These are phyloP conservation scores for Clarireedia hainanense DNA, from an alignment of 2,329 filamentous ascomycete genomes.

Conservation along the genomic window DNA sequence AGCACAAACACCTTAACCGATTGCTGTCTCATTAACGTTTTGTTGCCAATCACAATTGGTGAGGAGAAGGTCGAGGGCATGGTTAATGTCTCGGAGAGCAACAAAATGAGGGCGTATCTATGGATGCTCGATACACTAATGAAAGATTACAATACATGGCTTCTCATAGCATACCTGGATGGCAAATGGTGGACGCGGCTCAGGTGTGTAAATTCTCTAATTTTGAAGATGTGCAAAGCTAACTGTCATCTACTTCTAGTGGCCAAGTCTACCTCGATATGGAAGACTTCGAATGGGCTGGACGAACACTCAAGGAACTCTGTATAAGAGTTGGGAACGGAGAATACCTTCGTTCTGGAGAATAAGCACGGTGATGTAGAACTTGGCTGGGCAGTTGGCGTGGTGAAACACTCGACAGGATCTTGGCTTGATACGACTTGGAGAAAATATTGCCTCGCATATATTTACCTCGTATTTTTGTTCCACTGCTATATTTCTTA, in stretches of 20 bases:
- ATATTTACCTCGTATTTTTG: too few species aligned
- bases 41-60: slow-evolving; percentile 50
- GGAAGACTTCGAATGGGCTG: slow-evolving; percentile 69
- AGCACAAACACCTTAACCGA: slow-evolving; percentile 49
- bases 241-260: slow-evolving; percentile 34
- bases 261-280: slow-evolving; percentile 79
- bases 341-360: slow-evolving; percentile 15
- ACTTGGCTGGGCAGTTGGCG: background rate
- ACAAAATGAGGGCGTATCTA: slow-evolving; percentile 38
- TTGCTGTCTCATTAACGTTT: slow-evolving; percentile 67
- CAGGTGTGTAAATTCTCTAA: background rate
- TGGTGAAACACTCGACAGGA: background rate
- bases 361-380: background rate
- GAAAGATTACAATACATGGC: slow-evolving; percentile 60
- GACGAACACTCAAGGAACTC: slow-evolving; percentile 34
- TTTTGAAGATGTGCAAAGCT: background rate
- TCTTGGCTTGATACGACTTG: background rate
- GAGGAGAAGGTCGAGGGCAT: slow-evolving; percentile 22
- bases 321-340: slow-evolving; percentile 42
- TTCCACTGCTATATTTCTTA: too few species aligned
- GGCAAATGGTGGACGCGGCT: slow-evolving; percentile 62
- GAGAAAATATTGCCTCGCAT: too few species aligned
- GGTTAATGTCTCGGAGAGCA: slow-evolving; percentile 23
- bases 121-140: slow-evolving; percentile 52
- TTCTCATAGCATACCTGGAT: slow-evolving; percentile 54